Conservation (phyloP, 768 basidiomycete species). For the Rhodotorula graminis region DNA sequence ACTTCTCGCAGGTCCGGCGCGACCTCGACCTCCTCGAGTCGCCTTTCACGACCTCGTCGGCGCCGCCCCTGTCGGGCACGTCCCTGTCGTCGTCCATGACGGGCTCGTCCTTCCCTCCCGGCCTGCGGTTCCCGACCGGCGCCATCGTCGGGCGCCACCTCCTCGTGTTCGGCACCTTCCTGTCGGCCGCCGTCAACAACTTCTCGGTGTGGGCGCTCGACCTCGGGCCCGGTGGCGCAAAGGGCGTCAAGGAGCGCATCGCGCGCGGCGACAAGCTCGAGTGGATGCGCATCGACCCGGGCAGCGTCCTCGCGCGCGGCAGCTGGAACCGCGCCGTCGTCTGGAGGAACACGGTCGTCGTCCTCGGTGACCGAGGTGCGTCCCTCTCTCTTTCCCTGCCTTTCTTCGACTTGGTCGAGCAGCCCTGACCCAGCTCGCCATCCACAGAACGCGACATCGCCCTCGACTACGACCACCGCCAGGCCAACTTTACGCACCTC, state of each 20-base stretch:
- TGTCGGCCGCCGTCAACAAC: conserved; percentile 86
- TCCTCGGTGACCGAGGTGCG: conserved; percentile 72
- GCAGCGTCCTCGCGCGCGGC: conserved; percentile 74
- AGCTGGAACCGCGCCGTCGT: conserved; percentile 93
- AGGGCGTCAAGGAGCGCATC: conserved; percentile 38
- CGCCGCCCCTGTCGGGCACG: conserved; percentile 61
- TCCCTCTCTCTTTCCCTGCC: neutral
- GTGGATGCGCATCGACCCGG: conserved; percentile 84
- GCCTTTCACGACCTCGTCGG: conserved; percentile 54
- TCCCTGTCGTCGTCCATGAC: conserved; percentile 78
- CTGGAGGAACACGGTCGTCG: conserved; percentile 80
- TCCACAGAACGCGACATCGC: conserved; percentile 65
- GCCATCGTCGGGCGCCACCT: conserved; percentile 84
- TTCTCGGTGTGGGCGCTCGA: conserved; percentile 97
- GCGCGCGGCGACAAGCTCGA: conserved; percentile 56
- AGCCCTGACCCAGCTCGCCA: neutral
- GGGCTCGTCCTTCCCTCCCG: conserved; percentile 74
- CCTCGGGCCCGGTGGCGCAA: conserved; percentile 50
- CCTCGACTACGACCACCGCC: conserved; percentile 84
- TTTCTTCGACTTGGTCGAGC: conserved; percentile 27
- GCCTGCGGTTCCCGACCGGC: conserved; percentile 91
- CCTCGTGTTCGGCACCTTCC: conserved; percentile 91
- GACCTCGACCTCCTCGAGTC: conserved; percentile 82
- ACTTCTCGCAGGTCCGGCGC: conserved; percentile 68
- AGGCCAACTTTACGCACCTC: conserved; percentile 60